A percentile compares a stretch with the other conserved stretches of the same genome.
Conservation (phyloP, 1,139 yeast genomes). For the Kodamaea sp. region DNA sequence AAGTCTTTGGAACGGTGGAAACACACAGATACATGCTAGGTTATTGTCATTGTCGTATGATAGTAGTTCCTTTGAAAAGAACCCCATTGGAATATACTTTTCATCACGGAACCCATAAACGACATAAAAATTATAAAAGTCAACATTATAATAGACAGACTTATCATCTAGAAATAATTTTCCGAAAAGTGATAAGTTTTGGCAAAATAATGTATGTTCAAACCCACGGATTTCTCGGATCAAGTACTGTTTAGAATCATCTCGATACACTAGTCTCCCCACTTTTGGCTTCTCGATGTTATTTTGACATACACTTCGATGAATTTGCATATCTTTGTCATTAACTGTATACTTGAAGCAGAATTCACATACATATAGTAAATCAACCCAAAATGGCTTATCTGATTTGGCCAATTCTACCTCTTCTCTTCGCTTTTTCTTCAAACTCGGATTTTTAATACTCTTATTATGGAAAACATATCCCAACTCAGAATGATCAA, state of each 20-base stretch:
- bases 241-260: slow-evolving; percentile 41
- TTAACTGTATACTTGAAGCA: slow-evolving; percentile 77
- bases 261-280: slow-evolving; percentile 69
- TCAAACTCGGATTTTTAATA: slow-evolving; percentile 11
- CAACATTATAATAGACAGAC: slow-evolving; percentile 77
- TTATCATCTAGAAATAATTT: slow-evolving; percentile 89
- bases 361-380: slow-evolving; percentile 66
- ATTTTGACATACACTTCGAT: slow-evolving; percentile 42
- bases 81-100: slow-evolving; percentile 69
- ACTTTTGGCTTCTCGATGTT: slow-evolving; percentile 37
- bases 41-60: slow-evolving; percentile 81
- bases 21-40: slow-evolving; percentile 83
- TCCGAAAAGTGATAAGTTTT: slow-evolving; percentile 78
- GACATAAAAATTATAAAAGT: slow-evolving; percentile 75
- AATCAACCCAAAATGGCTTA: slow-evolving; percentile 49
- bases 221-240: slow-evolving; percentile 68
- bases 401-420: slow-evolving; percentile 3
- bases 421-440: slow-evolving; percentile 10
- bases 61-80: slow-evolving; percentile 80
- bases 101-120: slow-evolving; percentile 49
- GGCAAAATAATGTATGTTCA: slow-evolving; percentile 65
- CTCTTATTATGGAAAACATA: slow-evolving; percentile 18
- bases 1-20: slow-evolving; percentile 86
- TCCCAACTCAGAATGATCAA: slow-evolving; percentile 31
- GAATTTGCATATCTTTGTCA: slow-evolving; percentile 36